Evolutionary conservation across 1,139 yeast genomes (phyloP).

Genomic region (Magnusiomyces tetraspermus): DNA sequence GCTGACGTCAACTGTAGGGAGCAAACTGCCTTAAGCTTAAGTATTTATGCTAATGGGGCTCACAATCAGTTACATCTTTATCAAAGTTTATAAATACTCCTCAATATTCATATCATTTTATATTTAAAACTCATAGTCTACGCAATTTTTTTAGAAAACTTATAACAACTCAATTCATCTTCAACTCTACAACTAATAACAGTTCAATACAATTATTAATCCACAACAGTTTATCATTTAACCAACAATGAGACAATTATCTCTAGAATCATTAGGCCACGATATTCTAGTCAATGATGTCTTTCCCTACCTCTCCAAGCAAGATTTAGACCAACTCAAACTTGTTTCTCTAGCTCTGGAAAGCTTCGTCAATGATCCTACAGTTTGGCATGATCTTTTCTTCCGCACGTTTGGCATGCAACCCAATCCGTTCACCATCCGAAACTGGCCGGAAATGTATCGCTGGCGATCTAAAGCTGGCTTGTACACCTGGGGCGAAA

Average conservation of each 20-base stretch:
- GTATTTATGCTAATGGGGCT: no score
- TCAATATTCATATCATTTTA: no score
- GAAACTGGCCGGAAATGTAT: slow-evolving; percentile 46
- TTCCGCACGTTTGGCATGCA: slow-evolving; percentile 22
- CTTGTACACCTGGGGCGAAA: slow-evolving; percentile 57
- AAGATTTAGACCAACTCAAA: slow-evolving; percentile 22
- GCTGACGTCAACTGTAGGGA: no score
- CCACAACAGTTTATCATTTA: no score
- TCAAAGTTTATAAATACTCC: no score
- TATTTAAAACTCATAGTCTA: no score
- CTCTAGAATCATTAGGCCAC: slow-evolving; percentile 20
- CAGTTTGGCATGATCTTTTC: slow-evolving; percentile 29
- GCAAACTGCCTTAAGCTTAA: no score
- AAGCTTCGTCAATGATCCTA: slow-evolving; percentile 18
- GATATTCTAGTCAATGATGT: slow-evolving; percentile 27
- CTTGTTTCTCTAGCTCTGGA: slow-evolving; percentile 18
- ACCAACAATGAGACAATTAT: background rate
- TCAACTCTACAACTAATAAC: background rate
- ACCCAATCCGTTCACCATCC: slow-evolving; percentile 21
- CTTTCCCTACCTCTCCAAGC: slow-evolving; percentile 21
- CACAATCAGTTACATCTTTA: no score
- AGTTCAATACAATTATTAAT: background rate
- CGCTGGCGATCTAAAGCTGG: slow-evolving; percentile 37
- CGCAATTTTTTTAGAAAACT: no score
- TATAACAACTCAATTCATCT: no score